These are phyloP conservation scores for Myxozyma vanderwaltii DNA, from an alignment of 805 yeast species.

Conservation along the genomic window DNA sequence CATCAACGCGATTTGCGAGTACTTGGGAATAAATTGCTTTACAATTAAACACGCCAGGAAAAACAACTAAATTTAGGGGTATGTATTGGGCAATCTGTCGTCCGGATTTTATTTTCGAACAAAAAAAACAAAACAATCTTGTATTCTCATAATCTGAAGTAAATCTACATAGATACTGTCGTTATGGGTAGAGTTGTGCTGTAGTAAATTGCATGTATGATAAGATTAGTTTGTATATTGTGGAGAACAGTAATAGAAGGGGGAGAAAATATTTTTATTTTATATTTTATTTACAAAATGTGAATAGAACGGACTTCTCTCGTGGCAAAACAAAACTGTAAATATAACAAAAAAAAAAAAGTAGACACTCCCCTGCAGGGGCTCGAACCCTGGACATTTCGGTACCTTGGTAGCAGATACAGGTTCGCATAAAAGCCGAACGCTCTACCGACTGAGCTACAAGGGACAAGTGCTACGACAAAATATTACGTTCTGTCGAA, in stretches of 20 bases:
- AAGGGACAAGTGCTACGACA: conserved; percentile 31
- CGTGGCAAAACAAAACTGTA: conserved; percentile 4
- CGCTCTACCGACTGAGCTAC: conserved; percentile 68
- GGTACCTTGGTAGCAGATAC: conserved; percentile 41
- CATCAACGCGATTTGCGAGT: conserved; percentile 75
- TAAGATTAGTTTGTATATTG: no score
- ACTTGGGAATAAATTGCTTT: conserved; percentile 82
- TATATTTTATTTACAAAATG: no score
- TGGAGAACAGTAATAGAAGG: no score
- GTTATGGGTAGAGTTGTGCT: no score
- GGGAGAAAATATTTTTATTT: no score
- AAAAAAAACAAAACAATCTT: no score
- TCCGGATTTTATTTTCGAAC: no score
- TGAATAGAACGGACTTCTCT: no score
- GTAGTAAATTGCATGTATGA: no score
- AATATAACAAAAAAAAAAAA: conserved; percentile 20
- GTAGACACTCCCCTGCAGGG: conserved; percentile 54
- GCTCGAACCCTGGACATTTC: conserved; percentile 66
- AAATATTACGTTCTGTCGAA: no score
- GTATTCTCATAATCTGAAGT: no score
- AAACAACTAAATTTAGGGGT: conserved; percentile 2
- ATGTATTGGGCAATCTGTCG: not conserved
- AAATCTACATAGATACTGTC: no score
- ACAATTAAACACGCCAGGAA: conserved; percentile 39
- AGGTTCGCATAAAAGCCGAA: conserved; percentile 56